Base-by-base conservation (phyloP, 305 asterid species). In the Fraxinus floribunda region DNA sequence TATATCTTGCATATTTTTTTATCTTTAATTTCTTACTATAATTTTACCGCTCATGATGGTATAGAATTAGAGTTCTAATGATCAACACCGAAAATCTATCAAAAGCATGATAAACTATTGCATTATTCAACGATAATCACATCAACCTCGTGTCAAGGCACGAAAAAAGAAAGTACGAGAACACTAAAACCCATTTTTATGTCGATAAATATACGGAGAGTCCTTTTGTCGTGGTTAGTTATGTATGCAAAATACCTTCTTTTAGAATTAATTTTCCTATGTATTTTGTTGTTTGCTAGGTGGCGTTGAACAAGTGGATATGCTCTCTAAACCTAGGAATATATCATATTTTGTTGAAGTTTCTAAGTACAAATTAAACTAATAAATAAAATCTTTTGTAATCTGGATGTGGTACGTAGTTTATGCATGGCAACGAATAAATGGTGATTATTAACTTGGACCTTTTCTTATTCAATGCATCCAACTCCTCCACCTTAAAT, bases 341-440 rank as follows among this genome's bases (percentile, higher is more conserved):
- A 73, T 57, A 73, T 57, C 11, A 62, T 36, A 52, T 52, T 52
- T 16, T 35, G 24, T 72, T 78, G 78, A 15, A 44, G 71, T 62
- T 15, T 78, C 70, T 57, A 80, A 84, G 81, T 76, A 76, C 81
- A 80, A 46, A 74, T 34, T 64, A 76, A 84, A 75, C 34, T 46
- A 46, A 22, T 78, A 71, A 5, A 34, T 18, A 15, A 26, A 46
- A 78, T 78, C 26, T 77, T 76, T 1, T 60, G 35, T 49, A 75
- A 83, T 55, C 66, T 71, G 79, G 79, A 46, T 11, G 36, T 79
- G 30, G 60, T n/a, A 5, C 49, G 7, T 80, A 38, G n/a, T 38
- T 74, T 15, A 60, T 39, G 78, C 75, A 78, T 84, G 60, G 30
- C 36, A 36, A 75, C 34, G 64, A 32, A 77, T 36, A 36, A 71